Base-by-base conservation (phyloP, 306 rosid genomes). In the Sindora glabra region DNA sequence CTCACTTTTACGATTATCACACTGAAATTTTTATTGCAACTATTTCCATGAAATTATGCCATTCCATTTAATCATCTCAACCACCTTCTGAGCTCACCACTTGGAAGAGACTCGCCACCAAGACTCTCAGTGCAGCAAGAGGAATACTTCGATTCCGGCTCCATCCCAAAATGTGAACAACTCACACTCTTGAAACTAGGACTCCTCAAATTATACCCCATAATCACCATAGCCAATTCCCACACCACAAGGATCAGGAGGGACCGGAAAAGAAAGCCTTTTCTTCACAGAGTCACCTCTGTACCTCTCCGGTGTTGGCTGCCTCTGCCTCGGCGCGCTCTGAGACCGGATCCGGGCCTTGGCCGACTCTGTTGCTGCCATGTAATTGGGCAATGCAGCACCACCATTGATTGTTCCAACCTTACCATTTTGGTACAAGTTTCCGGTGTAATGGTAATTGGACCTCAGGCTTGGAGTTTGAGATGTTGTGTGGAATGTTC, bases 301-400 rank as follows among this genome's bases (percentile, higher is more conserved):
- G 21, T 94, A 96, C 70, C 87, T 79, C 77, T 92, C 99, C 0
- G 95, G 99, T 0, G 99, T 92, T 0, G 78, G 65, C 0, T 95
- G 94, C 75, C 99, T 80, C 73, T 94, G 99, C 74, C 96, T 76
- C 0, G 99, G 99, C 0, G 99, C 96, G 10, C 99, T 94, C 38
- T 84, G 99, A 1, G 99, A 94, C 4, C 99, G 83, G 5, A 82
- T 76, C 3, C 99, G 73, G 6, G 97, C 95, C 78, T 89, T 89
- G 1, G 99, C 95, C 8, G 97, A 94, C 85, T 89, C 99, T 0
- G 99, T 94, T 9, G 97, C 97, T 0, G 96, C 94, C 99, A 94
- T 94, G 81, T 94, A 94, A 68, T 94, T 86, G 59, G 99, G 99
- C 79, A 94, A 49, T 57, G 86, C 25, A 48, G 77, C 52, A 16